Evolutionary conservation across 176 grass and related monocot species (phyloP).

Genomic region (Canna indica): DNA sequence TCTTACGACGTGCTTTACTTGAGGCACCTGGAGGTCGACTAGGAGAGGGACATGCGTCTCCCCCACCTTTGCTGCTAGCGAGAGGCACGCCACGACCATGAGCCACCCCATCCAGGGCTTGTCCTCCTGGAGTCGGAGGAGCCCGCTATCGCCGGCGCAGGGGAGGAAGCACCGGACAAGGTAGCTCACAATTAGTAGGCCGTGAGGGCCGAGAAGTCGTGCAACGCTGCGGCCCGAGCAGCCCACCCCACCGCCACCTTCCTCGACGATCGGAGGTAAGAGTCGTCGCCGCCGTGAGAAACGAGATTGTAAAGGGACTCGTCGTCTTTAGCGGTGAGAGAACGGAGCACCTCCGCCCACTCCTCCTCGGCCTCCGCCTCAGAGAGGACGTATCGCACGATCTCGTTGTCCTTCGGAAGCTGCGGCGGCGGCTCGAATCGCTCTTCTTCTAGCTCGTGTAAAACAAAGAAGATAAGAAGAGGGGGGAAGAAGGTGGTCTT

Average conservation of each 20-base stretch:
- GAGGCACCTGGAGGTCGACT: background rate
- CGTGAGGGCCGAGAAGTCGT: slow-evolving; percentile 2
- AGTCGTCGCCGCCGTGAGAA: background rate
- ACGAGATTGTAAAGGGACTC: background rate
- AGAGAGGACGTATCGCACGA: background rate
- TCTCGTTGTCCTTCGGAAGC: background rate
- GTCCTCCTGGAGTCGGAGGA: background rate
- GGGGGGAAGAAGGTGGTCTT: background rate
- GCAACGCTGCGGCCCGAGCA: background rate
- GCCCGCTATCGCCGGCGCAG: background rate
- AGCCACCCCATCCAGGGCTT: slow-evolving; percentile 14
- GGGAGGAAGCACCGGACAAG: slow-evolving; percentile 15
- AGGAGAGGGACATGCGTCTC: slow-evolving; percentile 3
- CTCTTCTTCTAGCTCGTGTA: background rate
- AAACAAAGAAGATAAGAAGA: background rate
- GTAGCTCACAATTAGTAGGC: slow-evolving; percentile 11
- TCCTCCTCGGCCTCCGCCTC: slow-evolving; percentile 3
- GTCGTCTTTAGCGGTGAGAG: background rate
- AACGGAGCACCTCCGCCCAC: background rate
- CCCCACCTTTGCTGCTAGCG: slow-evolving; percentile 12
- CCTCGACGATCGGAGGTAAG: background rate
- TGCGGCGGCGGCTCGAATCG: background rate
- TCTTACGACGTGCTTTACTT: no score
- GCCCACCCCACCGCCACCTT: background rate
- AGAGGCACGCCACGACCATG: slow-evolving; percentile 2